Evolutionary conservation across 768 basidiomycete species (phyloP), one percentile per base, ranked within the genome.

Genomic region (Pulveroboletus frians): DNA sequence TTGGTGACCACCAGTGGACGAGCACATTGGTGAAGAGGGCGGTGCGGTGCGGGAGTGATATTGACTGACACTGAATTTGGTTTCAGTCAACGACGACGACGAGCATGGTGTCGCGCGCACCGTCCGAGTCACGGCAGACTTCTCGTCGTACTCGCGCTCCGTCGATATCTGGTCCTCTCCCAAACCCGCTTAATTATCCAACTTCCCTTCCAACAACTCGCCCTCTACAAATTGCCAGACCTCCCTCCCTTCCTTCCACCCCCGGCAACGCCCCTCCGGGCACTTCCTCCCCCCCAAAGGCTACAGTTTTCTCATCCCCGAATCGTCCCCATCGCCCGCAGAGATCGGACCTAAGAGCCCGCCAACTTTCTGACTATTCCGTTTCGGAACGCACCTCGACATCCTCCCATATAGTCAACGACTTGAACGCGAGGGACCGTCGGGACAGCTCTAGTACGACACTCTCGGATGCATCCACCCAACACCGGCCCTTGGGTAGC

Each of bases 311-410:
- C 49, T 65, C 74, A 38, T 68, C 74, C 13, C 69, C 75, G 9
- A 68, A 70, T 52, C 79, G 78, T 15, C 84, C 85, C 15, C 71
- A 77, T 43, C 77, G 85, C 40, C 85, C 85, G 13, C 78, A 80
- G 60, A 71, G 84, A 60, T 87, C 85, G 13, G 85, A 85, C 42
- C 67, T 82, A 35, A 75, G 85, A 62, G 71, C 70, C 46, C 75
- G 82, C 30, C 68, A 72, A 48, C 64, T 68, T 46, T 76, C 80
- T 18, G 81, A 84, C 42, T 70, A 78, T 53, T 75, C 77, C 37
- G 67, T 61, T 27, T 76, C 78, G 37, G 81, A 83, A 51, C 71
- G 72, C 18, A 64, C 68, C 32, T 80, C 78, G 14, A 65, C 68
- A 5, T 74, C 76, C 29, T 78, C 77, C 20, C 68, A 65, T 42